These are phyloP conservation scores for Heliamphora pulchella DNA, from an alignment of 179 eudicot species.

Conservation along the genomic window DNA sequence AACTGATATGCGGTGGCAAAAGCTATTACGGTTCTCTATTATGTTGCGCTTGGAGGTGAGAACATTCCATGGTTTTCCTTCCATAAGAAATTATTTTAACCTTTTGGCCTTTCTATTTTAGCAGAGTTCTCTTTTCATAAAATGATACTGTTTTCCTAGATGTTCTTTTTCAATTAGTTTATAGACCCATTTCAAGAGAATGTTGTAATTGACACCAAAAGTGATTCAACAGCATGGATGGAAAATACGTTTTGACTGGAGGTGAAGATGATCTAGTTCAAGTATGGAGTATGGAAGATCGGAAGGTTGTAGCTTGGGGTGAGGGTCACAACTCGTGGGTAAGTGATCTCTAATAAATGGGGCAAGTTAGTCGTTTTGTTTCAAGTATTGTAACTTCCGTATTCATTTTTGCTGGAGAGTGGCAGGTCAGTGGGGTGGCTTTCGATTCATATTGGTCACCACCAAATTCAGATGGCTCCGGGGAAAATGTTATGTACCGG, in stretches of 20 bases:
- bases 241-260: conserved; percentile 74
- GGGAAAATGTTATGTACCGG: conserved; percentile 68
- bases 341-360: conserved; percentile 19
- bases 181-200: background rate
- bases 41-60: conserved; percentile 94
- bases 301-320: conserved; percentile 87
- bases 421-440: conserved; percentile 97
- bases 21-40: conserved; percentile 91
- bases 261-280: conserved; percentile 96
- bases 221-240: conserved; percentile 54
- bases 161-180: background rate
- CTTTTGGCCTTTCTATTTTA: background rate
- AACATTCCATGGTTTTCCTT: conserved; percentile 7
- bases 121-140: background rate
- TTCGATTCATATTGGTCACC: conserved; percentile 85
- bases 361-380: background rate
- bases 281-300: conserved; percentile 91
- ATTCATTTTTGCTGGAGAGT: conserved; percentile 16
- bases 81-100: conserved; percentile 9
- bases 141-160: background rate
- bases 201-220: conserved; percentile 21
- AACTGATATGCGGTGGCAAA: conserved; percentile 85
- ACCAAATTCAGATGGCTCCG: conserved; percentile 73
- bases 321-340: conserved; percentile 97
- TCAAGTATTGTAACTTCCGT: background rate